phyloP scores from a whole-genome alignment of 352 stramenopile species.

The Pythium volutum region DNA sequence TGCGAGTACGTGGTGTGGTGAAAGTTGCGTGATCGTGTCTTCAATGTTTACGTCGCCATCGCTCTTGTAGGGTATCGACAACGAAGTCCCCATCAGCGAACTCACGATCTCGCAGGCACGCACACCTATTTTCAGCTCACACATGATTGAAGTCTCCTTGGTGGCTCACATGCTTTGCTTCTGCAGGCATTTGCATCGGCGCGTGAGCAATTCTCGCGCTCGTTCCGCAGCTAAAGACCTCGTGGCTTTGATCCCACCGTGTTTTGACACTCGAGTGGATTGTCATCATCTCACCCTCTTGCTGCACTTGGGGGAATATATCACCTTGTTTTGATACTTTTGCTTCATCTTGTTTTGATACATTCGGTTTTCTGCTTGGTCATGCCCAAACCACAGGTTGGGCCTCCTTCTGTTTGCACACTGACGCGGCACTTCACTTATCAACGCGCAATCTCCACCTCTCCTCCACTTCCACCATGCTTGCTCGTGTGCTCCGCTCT shows the following conservation, averaged over 20 bases:
- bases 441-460: slow-evolving; percentile 20
- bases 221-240: slow-evolving; percentile 71
- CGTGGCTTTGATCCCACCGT: slow-evolving; percentile 4
- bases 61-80: slow-evolving; percentile 68
- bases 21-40: background rate
- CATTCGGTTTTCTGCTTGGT: slow-evolving; percentile 33
- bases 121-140: background rate
- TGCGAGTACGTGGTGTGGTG: slow-evolving; percentile 60
- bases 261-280: slow-evolving; percentile 15
- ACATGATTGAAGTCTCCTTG: background rate
- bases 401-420: background rate
- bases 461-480: slow-evolving; percentile 34
- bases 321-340: slow-evolving; percentile 29
- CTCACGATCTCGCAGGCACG: slow-evolving; percentile 82
- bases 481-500: slow-evolving; percentile 58
- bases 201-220: slow-evolving; percentile 86
- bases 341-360: background rate
- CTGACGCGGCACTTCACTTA: slow-evolving; percentile 5
- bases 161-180: background rate
- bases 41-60: background rate
- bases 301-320: slow-evolving; percentile 4
- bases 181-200: slow-evolving; percentile 77
- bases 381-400: background rate
- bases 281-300: slow-evolving; percentile 11
- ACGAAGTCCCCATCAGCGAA: slow-evolving; percentile 83